Evolutionary conservation across 352 stramenopile species (phyloP), one percentile per base, ranked within the genome.

Genomic region (Pythium brassicae): DNA sequence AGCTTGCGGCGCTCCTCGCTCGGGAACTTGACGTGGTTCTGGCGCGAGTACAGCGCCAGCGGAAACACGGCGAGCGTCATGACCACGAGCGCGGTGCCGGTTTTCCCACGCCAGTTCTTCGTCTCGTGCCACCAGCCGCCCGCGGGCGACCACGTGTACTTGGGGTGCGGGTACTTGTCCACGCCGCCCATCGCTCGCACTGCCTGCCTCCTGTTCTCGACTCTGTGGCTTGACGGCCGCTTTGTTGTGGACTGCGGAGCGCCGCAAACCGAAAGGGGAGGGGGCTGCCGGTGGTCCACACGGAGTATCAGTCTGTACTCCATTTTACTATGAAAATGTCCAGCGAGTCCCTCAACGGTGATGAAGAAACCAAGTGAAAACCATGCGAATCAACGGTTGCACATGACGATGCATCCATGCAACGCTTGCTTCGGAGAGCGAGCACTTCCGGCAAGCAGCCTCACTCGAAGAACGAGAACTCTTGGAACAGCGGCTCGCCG

Each of bases 41-140:
- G 62, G 61, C 65, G 79, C 44, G 84, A 90, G 69, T 68, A 83
- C 17, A 86, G 45, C 48, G 74, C 75, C 17, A 92, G 45, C n/a
- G 84, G 82, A 32, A 76, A 55, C 46, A 68, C 66, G 27, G 69
- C 59, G 20, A 77, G 57, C 42, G 65, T 73, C 63, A 94, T 65
- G 26, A 80, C 61, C 15, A 74, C 70, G 32, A 88, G 53, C 25
- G 72, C 78, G 44, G 91, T 43, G 52, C 76, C 82, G 10, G 80
- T 89, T 62, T 89, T 89, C 59, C 72, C 75, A 66, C 86, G 81
- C 82, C 84, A 92, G 66, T 92, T 83, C 69, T 85, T 83, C 61
- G 78, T 87, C 72, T 92, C 76, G 53, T 78, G 72, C 84, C 84
- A 94, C 84, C 84, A 94, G 70, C 84, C 84, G 54, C 84, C 84